Evolutionary conservation across 2,329 filamentous ascomycete genomes (phyloP).

Genomic region (Arthrobotrys megalospora): DNA sequence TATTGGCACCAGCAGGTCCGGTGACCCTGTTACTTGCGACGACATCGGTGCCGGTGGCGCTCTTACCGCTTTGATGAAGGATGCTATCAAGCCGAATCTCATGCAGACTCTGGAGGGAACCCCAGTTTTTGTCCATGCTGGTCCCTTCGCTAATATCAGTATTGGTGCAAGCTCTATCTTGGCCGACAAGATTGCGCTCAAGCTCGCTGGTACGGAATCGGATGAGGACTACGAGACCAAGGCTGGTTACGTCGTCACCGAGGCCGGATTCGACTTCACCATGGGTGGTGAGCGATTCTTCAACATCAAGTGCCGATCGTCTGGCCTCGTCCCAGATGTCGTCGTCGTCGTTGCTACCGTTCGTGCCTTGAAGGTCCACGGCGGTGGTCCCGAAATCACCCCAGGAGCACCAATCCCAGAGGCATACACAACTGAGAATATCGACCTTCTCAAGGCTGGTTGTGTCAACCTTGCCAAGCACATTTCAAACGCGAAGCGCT

Average conservation of each 20-base stretch:
- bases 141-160: constrained; percentile 95
- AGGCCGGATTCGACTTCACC: constrained; percentile 98
- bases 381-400: constrained; percentile 92
- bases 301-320: constrained; percentile 99
- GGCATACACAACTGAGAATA: constrained; percentile 93
- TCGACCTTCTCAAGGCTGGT: constrained; percentile 88
- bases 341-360: constrained; percentile 97
- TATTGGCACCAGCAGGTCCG: constrained; percentile 85
- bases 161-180: constrained; percentile 97
- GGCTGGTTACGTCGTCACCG: constrained; percentile 93
- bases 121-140: constrained; percentile 96
- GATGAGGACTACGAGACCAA: constrained; percentile 88
- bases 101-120: constrained; percentile 99
- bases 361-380: constrained; percentile 95
- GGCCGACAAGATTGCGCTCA: constrained; percentile 94
- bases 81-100: constrained; percentile 98
- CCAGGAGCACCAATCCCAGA: constrained; percentile 87
- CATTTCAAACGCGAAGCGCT: constrained; percentile 88
- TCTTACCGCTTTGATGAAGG: constrained; percentile 93
- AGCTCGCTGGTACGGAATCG: constrained; percentile 92
- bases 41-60: constrained; percentile 94
- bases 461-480: constrained; percentile 97
- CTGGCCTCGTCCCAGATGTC: constrained; percentile 90
- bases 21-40: constrained; percentile 94
- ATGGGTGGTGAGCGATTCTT: constrained; percentile 99